These are phyloP conservation scores for Dalbergia oliveri DNA, from an alignment of 306 rosid species.

Conservation along the genomic window DNA sequence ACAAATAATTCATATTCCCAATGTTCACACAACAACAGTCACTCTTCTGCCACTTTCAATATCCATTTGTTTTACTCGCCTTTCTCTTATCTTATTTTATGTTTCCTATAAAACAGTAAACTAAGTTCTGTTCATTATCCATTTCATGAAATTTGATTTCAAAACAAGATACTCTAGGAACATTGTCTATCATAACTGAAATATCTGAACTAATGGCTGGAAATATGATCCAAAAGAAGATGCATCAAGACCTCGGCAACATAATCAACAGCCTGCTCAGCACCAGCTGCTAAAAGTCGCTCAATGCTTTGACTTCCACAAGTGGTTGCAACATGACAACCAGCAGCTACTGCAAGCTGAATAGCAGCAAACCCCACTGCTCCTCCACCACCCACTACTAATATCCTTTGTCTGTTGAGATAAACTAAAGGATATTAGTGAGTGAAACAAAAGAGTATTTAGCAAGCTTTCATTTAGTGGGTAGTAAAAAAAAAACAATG, in stretches of 20 bases:
- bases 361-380: slow-evolving; percentile 91
- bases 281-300: slow-evolving; percentile 78
- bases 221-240: slow-evolving; percentile 39
- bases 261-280: slow-evolving; percentile 94
- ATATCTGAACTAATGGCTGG: slow-evolving; percentile 27
- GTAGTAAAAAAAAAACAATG: slow-evolving; percentile 15
- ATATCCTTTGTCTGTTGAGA: slow-evolving; percentile 76
- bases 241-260: slow-evolving; percentile 74
- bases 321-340: slow-evolving; percentile 85
- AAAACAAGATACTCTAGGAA: slow-evolving; percentile 16
- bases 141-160: slow-evolving; percentile 28
- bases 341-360: slow-evolving; percentile 86
- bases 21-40: neutral
- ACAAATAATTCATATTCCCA: neutral
- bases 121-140: slow-evolving; percentile 8
- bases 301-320: slow-evolving; percentile 83
- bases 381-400: slow-evolving; percentile 98
- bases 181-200: slow-evolving; percentile 29
- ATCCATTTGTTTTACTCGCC: slow-evolving; percentile 19
- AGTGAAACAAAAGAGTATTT: slow-evolving; percentile 35
- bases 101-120: neutral
- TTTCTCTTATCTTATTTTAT: neutral
- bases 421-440: slow-evolving; percentile 44
- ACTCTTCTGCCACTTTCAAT: slow-evolving; percentile 20
- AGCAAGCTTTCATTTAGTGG: slow-evolving; percentile 29